A percentile compares a stretch with the other conserved stretches of the same genome.
These are phyloP conservation scores for Geosmithia flava DNA, from an alignment of 2,329 filamentous ascomycete genomes.

Conservation along the genomic window DNA sequence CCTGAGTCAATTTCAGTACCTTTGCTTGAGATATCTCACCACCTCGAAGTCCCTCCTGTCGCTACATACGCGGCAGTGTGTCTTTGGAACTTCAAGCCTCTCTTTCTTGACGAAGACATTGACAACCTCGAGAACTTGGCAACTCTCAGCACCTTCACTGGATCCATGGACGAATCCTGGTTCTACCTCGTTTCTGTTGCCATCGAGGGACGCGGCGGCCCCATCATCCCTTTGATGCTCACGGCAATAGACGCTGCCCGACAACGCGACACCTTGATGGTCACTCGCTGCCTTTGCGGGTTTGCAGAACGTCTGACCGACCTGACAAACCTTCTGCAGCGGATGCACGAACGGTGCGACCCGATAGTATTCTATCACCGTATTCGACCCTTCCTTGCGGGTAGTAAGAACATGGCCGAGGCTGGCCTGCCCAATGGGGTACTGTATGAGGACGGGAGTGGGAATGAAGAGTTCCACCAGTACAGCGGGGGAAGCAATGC, in stretches of 20 bases:
- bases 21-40: conserved; percentile 61
- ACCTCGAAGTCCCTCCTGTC: conserved; percentile 79
- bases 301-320: conserved; percentile 87
- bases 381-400: conserved; percentile 90
- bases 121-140: conserved; percentile 80
- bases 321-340: conserved; percentile 62
- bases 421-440: conserved; percentile 82
- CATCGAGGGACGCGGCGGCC: conserved; percentile 83
- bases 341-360: conserved; percentile 94
- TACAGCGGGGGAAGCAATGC: conserved; percentile 94
- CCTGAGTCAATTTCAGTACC: conserved; percentile 77
- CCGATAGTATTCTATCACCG: conserved; percentile 91
- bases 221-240: conserved; percentile 80
- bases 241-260: conserved; percentile 73
- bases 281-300: conserved; percentile 62
- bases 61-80: conserved; percentile 88
- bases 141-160: conserved; percentile 82
- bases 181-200: conserved; percentile 94
- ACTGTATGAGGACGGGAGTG: conserved; percentile 71
- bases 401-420: conserved; percentile 95
- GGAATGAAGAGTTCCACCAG: conserved; percentile 58
- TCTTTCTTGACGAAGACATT: conserved; percentile 72
- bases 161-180: conserved; percentile 94
- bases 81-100: conserved; percentile 93
- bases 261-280: conserved; percentile 52